Percentiles rank a stretch among this genome's conserved stretches.
phyloP scores from a whole-genome alignment of 805 yeast genomes.

The Hanseniaspora meyeri region DNA sequence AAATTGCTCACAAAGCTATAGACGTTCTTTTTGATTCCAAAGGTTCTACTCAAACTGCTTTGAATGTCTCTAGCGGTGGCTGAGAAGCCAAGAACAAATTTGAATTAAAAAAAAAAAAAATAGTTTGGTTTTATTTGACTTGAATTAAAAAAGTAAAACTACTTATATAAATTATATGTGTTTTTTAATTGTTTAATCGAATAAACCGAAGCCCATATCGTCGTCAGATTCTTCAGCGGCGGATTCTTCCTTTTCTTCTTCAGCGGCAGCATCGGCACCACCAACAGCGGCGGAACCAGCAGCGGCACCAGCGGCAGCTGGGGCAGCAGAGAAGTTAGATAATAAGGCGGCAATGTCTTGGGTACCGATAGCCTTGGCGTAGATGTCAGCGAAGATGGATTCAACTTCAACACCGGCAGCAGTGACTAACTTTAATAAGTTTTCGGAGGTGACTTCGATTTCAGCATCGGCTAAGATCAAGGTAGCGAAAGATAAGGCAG shows the following conservation, averaged over 20 bases:
- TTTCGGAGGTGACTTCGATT: conserved; percentile 78
- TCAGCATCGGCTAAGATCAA: conserved; percentile 96
- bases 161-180: background rate
- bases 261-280: conserved; percentile 41
- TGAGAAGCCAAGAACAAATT: too few relatives aligned
- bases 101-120: too few relatives aligned
- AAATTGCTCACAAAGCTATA: too few relatives aligned
- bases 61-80: too few relatives aligned
- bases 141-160: background rate
- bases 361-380: conserved; percentile 72
- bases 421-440: conserved; percentile 56
- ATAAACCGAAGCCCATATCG: conserved; percentile 86
- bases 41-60: too few relatives aligned
- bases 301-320: conserved; percentile 34
- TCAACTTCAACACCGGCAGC: conserved; percentile 72
- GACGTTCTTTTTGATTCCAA: too few relatives aligned
- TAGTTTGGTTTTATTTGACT: background rate
- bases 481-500: conserved; percentile 95
- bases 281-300: conserved; percentile 37
- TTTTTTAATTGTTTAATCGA: conserved; percentile 44
- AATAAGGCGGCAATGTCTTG: conserved; percentile 61
- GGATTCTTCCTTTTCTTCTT: conserved; percentile 49
- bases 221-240: conserved; percentile 60
- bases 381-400: conserved; percentile 68
- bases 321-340: conserved; percentile 44